These are phyloP conservation scores for Trichoderma aggressivum DNA, from an alignment of 2,329 filamentous ascomycete genomes.

Conservation along the genomic window DNA sequence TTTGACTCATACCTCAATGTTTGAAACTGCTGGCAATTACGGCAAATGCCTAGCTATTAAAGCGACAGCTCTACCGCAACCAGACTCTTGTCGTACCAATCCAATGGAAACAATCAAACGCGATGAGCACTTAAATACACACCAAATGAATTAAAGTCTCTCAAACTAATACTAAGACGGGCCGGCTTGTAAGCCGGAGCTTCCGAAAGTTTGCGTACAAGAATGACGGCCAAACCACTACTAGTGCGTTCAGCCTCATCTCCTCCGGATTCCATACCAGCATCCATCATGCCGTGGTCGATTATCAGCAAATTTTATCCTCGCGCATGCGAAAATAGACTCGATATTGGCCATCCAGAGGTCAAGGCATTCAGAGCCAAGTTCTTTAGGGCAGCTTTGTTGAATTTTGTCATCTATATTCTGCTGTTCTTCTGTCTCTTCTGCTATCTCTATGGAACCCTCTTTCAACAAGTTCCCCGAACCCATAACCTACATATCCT, in stretches of 20 bases:
- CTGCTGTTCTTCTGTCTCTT: conserved; percentile 25
- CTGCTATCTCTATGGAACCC: conserved; percentile 25
- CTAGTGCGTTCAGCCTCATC: neutral
- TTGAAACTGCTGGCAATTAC: neutral
- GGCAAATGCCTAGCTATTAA: neutral
- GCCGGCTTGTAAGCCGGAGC: neutral
- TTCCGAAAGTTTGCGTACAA: neutral
- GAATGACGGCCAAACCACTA: neutral
- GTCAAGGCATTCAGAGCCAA: conserved; percentile 11
- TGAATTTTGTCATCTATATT: conserved; percentile 41
- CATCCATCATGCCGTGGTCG: neutral
- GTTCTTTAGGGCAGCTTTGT: conserved; percentile 21
- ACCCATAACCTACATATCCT: conserved; percentile 21
- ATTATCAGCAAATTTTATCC: conserved; percentile 20
- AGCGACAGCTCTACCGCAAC: neutral
- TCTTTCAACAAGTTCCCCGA: conserved; percentile 23
- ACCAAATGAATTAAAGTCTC: neutral
- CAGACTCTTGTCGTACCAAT: neutral
- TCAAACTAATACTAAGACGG: neutral
- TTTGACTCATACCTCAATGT: neutral
- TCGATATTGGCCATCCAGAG: conserved; percentile 12
- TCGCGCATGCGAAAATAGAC: conserved; percentile 19
- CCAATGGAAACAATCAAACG: neutral
- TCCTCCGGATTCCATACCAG: neutral
- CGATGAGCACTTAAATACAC: neutral